These are phyloP conservation scores for Globisporangium splendens DNA, from an alignment of 352 stramenopile genomes.

Conservation along the genomic window DNA sequence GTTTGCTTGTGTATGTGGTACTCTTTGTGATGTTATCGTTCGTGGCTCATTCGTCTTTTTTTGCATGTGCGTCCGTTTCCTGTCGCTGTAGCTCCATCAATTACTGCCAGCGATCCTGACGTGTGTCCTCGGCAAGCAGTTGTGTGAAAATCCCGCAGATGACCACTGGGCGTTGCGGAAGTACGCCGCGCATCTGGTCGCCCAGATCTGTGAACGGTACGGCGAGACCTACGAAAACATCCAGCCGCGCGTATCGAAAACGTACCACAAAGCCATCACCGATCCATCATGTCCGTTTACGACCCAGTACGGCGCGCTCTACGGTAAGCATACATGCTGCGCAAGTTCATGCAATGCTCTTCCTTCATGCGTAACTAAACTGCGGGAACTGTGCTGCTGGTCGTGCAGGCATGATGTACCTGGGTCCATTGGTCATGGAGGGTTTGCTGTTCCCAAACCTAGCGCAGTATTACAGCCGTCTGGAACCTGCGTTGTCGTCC, in stretches of 20 bases:
- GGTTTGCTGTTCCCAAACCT: constrained; percentile 90
- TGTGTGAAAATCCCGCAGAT: constrained; percentile 82
- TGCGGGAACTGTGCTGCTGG: background rate
- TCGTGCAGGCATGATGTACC: constrained; percentile 74
- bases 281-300: constrained; percentile 73
- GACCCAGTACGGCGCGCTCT: constrained; percentile 91
- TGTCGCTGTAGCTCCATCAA: constrained; percentile 76
- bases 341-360: too few species aligned
- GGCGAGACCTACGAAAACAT: constrained; percentile 92
- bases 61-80: background rate
- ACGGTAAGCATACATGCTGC: constrained; percentile 39
- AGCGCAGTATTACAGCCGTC: constrained; percentile 79
- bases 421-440: constrained; percentile 92
- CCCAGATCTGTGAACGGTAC: constrained; percentile 81
- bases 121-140: constrained; percentile 87
- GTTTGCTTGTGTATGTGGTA: background rate
- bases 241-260: constrained; percentile 89
- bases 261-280: constrained; percentile 85
- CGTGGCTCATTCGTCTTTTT: background rate
- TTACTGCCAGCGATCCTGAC: constrained; percentile 91
- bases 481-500: constrained; percentile 75
- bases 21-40: background rate
- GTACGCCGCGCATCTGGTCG: constrained; percentile 75
- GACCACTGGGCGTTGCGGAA: constrained; percentile 91
- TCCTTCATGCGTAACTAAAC: background rate